phyloP scores from a whole-genome alignment of 2,329 filamentous ascomycete species.

The Zasmidium angulare region DNA sequence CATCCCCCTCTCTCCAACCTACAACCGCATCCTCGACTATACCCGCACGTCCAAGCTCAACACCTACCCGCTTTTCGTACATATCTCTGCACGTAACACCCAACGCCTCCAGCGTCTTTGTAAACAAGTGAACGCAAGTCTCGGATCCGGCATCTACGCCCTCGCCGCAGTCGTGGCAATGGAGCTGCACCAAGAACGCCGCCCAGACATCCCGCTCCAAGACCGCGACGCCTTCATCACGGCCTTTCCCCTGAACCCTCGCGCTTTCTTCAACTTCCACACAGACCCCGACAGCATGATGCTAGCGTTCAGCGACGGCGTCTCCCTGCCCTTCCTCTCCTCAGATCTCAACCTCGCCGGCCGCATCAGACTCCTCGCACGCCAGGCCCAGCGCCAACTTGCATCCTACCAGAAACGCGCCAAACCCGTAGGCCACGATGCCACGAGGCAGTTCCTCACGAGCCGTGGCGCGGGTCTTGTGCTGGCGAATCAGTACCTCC shows the following conservation, averaged over 20 bases:
- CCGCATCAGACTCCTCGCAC: constrained; percentile 41
- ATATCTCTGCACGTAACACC: constrained; percentile 36
- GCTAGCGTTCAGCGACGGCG: constrained; percentile 49
- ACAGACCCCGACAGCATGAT: constrained; percentile 46
- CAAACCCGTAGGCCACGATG: constrained; percentile 17
- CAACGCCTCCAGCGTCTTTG: constrained; percentile 40
- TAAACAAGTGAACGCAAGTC: constrained; percentile 38
- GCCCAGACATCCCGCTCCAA: constrained; percentile 30
- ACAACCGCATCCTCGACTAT: constrained; percentile 42
- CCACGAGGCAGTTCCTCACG: constrained; percentile 32
- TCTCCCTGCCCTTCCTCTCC: constrained; percentile 45
- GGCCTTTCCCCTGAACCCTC: constrained; percentile 49
- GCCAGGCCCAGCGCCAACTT: constrained; percentile 45
- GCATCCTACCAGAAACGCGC: constrained; percentile 46
- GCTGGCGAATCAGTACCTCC: constrained; percentile 46
- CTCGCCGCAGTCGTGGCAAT: constrained; percentile 49
- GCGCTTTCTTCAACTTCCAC: constrained; percentile 41
- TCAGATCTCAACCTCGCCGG: constrained; percentile 36
- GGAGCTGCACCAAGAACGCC: constrained; percentile 40
- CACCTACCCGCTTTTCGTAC: constrained; percentile 33
- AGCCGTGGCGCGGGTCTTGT: constrained; percentile 40
- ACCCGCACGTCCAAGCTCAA: constrained; percentile 38
- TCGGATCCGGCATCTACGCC: constrained; percentile 49
- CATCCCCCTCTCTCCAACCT: constrained; percentile 33
- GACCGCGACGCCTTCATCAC: constrained; percentile 43